These are phyloP conservation scores for Echinochloa phyllopogon DNA, from an alignment of 176 grass and related monocot species.

Conservation along the genomic window DNA sequence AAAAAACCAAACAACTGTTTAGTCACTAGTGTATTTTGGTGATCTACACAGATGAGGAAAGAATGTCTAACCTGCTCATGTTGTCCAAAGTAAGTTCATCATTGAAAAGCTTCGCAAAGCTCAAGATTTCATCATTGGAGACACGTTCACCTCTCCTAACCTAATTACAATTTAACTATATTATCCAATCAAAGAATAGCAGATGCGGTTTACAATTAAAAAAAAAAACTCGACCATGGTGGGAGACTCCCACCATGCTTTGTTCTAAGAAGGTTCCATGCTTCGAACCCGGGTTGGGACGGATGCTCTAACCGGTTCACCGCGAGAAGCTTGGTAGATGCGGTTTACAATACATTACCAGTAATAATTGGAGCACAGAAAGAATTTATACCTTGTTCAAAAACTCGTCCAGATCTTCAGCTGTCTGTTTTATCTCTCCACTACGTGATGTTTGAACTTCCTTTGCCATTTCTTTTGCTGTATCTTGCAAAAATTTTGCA, in stretches of 20 bases:
- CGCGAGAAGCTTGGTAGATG: not conserved
- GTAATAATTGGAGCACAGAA: constrained; percentile 17
- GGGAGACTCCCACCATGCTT: too few species aligned
- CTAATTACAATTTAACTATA: constrained; percentile 58
- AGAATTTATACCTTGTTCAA: constrained; percentile 79
- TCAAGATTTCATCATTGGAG: constrained; percentile 96
- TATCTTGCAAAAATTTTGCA: constrained; percentile 99
- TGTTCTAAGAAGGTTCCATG: too few species aligned
- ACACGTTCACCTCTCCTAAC: constrained; percentile 87
- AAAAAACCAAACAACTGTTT: not conserved
- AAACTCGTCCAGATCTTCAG: constrained; percentile 95
- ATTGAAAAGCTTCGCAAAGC: constrained; percentile 95
- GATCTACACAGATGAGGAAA: constrained; percentile 33
- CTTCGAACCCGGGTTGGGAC: too few species aligned
- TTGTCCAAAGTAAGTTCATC: constrained; percentile 99
- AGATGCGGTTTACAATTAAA: constrained; percentile 9
- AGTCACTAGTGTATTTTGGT: constrained; percentile 25
- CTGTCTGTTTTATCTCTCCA: constrained; percentile 89
- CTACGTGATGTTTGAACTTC: constrained; percentile 85
- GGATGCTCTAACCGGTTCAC: too few species aligned
- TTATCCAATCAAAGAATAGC: constrained; percentile 44
- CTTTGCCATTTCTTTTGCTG: constrained; percentile 96
- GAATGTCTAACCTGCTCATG: constrained; percentile 80
- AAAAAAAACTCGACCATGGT: too few species aligned
- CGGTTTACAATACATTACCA: constrained; percentile 19